Conservation (phyloP, 1,284 basidiomycete genomes). For the Meripilus lineatus region DNA sequence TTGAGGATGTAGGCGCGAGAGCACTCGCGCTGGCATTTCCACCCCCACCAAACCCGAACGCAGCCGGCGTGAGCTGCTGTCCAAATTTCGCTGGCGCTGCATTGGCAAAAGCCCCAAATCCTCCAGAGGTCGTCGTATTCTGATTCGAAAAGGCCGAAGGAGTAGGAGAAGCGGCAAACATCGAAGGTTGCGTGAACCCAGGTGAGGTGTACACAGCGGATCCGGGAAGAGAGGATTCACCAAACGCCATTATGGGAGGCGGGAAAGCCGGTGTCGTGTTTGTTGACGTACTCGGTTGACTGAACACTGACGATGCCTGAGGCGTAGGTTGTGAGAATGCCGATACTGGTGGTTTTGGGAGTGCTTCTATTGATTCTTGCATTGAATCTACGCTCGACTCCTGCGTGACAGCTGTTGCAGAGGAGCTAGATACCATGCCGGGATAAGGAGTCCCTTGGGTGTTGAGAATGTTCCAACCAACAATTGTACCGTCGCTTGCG, state of each 20-base stretch:
- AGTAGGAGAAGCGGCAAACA: slow-evolving; percentile 10
- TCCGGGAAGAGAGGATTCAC: slow-evolving; percentile 11
- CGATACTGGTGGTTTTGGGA: slow-evolving; percentile 10
- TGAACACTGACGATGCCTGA: background rate
- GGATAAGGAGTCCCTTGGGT: slow-evolving; percentile 45
- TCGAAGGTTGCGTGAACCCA: slow-evolving; percentile 1
- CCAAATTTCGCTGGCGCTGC: slow-evolving; percentile 30
- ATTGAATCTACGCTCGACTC: slow-evolving; percentile 8
- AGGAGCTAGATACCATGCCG: slow-evolving; percentile 39
- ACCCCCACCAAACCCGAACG: slow-evolving; percentile 20
- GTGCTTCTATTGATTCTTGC: slow-evolving; percentile 21
- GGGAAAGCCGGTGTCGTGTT: slow-evolving; percentile 8
- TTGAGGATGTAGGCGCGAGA: slow-evolving; percentile 8
- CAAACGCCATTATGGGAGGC: slow-evolving; percentile 16
- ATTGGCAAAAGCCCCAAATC: slow-evolving; percentile 29
- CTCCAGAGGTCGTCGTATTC: slow-evolving; percentile 16
- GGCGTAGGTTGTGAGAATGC: slow-evolving; percentile 18
- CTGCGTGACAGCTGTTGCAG: slow-evolving; percentile 8
- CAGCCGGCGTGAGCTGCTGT: too few species aligned
- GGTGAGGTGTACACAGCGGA: slow-evolving; percentile 1
- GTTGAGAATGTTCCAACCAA: slow-evolving; percentile 73
- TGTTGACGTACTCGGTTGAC: background rate
- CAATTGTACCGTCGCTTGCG: slow-evolving; percentile 75
- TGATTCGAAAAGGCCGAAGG: slow-evolving; percentile 13
- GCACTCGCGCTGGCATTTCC: slow-evolving; percentile 8